Base-by-base conservation (phyloP, 176 grass and related monocot species). In the Alopecurus myosuroides region DNA sequence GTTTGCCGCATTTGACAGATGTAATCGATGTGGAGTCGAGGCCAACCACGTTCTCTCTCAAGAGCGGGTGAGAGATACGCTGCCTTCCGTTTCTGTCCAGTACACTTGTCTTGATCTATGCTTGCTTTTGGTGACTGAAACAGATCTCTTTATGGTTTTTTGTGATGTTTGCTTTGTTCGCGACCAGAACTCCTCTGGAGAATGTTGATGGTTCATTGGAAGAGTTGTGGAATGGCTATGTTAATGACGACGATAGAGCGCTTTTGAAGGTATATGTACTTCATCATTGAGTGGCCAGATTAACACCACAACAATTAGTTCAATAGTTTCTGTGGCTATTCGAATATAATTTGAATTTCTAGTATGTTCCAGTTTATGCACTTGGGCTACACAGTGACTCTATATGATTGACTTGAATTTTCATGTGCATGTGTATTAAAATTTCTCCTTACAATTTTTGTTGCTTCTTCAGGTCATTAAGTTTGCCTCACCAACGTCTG, bases 231-330 rank as follows among this genome's bases (percentile, higher is more conserved):
- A 95, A 98, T 5, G 97, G 93, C 39, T 98, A 95, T 92, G 97
- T 98, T 41, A 86, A 98, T 76, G 93, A 98, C 82, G 86, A 98
- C 83, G 97, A 98, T 70, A 89, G 97, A 91, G 89, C 91, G 63
- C 97, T 98, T 91, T 56, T 98, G 49, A 98, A 98, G 89, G 93
- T 95, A 74, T 83, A n/a, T n/a, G n/a, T n/a, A 40, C 4, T 58
- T 75, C 40, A 19, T 15, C 39, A 89, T 81, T 62, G 76, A 73
- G 11, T 12, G 34, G 53, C n/a, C n/a, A n/a, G n/a, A n/a, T n/a
- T n/a, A n/a, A 28, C 19, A 33, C 58, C 26, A 18, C n/a, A 55
- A 44, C 12, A 80, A 57, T 41, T 75, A 74, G 22, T 58, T 76
- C 7, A 29, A 49, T 74, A 46, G 8, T 22, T 81, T 37, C 10